phyloP scores from a whole-genome alignment of 495 filamentous ascomycete genomes.

The Trichocladium antarcticum region DNA sequence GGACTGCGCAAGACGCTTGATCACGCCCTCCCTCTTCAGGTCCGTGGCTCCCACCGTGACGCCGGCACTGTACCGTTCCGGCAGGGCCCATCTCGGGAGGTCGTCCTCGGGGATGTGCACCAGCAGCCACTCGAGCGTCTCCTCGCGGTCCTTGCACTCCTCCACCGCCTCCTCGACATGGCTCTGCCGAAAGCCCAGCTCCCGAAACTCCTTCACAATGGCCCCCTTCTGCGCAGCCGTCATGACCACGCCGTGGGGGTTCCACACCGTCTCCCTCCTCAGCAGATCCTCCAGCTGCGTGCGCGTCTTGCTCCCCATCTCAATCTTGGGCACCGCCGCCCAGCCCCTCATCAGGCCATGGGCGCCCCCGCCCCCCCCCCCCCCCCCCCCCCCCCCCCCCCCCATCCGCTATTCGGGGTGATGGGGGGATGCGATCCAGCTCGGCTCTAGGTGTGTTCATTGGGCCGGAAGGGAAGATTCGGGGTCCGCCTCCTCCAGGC shows the following conservation, averaged over 20 bases:
- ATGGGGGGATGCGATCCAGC: no score
- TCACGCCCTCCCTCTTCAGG: constrained; percentile 61
- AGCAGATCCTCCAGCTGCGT: constrained; percentile 67
- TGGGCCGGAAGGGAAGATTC: no score
- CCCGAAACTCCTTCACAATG: constrained; percentile 62
- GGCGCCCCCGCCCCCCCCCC: constrained; percentile 11
- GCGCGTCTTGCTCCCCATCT: constrained; percentile 73
- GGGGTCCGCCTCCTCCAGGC: no score
- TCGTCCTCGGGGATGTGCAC: constrained; percentile 97
- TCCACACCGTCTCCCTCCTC: constrained; percentile 71
- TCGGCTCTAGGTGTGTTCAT: no score
- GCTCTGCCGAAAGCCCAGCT: constrained; percentile 70
- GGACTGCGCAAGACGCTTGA: constrained; percentile 69
- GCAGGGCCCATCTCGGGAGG: constrained; percentile 76
- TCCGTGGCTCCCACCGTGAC: constrained; percentile 72
- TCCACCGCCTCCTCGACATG: constrained; percentile 81
- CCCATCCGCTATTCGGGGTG: no score
- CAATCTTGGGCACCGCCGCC: constrained; percentile 76
- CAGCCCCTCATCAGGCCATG: constrained; percentile 54
- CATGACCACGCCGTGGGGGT: constrained; percentile 60
- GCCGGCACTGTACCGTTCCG: constrained; percentile 80
- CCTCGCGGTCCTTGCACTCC: constrained; percentile 85
- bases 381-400: constrained; percentile 8
- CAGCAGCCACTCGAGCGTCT: constrained; percentile 81
- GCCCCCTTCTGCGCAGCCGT: constrained; percentile 41